Evolutionary conservation across 83 land plant genomes (phyloP).

Genomic region (Picea mariana): DNA sequence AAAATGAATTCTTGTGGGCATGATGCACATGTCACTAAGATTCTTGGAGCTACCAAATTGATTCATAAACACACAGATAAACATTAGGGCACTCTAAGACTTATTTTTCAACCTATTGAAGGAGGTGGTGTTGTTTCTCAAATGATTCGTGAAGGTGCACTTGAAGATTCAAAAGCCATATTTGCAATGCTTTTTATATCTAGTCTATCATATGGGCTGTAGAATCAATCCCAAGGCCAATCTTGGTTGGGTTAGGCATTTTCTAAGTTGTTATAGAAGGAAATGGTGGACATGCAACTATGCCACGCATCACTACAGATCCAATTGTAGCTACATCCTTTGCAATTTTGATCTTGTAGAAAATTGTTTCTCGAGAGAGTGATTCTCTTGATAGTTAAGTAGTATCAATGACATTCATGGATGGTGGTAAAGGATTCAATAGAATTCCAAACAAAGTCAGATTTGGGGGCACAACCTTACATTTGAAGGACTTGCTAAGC

Average conservation of each 20-base stretch:
- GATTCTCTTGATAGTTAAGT: slow-evolving; percentile 68
- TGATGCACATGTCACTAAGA: slow-evolving; percentile 84
- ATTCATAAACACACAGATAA: slow-evolving; percentile 46
- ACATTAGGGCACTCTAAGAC: slow-evolving; percentile 72
- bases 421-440: too few species aligned
- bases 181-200: slow-evolving; percentile 60
- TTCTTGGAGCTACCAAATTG: slow-evolving; percentile 86
- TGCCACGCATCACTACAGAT: slow-evolving; percentile 46
- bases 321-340: slow-evolving; percentile 66
- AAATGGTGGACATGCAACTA: slow-evolving; percentile 66
- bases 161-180: slow-evolving; percentile 49
- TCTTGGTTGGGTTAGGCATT: slow-evolving; percentile 46
- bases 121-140: slow-evolving; percentile 60
- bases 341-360: slow-evolving; percentile 52
- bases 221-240: slow-evolving; percentile 38
- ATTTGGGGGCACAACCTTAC: too few species aligned
- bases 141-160: slow-evolving; percentile 63
- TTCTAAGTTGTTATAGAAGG: slow-evolving; percentile 52
- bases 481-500: too few species aligned
- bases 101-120: slow-evolving; percentile 79
- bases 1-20: slow-evolving; percentile 91
- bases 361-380: slow-evolving; percentile 69
- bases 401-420: too few species aligned
- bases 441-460: too few species aligned
- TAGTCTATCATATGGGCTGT: slow-evolving; percentile 21